Percentiles rank a stretch among this genome's conserved stretches.
Evolutionary conservation across 2,329 filamentous ascomycete genomes (phyloP).

Genomic region (Aspergillus novoparasiticus): DNA sequence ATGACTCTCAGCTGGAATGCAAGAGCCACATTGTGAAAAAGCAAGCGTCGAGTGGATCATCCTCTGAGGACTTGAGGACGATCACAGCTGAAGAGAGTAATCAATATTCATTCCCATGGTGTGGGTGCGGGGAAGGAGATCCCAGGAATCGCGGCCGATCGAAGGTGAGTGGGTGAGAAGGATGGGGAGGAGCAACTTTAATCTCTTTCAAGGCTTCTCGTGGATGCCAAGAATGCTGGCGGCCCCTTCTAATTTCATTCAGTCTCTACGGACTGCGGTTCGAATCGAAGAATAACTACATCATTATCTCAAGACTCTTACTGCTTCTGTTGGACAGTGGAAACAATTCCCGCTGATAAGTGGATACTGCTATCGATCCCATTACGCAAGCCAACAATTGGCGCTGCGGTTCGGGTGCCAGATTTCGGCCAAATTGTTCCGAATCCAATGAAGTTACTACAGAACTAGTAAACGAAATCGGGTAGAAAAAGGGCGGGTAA

Average conservation of each 20-base stretch:
- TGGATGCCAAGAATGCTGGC: conserved; percentile 15
- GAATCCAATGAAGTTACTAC: background rate
- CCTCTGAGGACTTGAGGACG: conserved; percentile 1
- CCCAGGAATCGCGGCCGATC: conserved; percentile 22
- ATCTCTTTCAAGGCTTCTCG: conserved; percentile 21
- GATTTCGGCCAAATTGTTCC: conserved; percentile 6
- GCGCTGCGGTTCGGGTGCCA: conserved; percentile 3
- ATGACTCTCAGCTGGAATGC: conserved; percentile 8
- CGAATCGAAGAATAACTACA: background rate
- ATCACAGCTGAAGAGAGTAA: conserved; percentile 6
- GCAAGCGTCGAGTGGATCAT: conserved; percentile 8
- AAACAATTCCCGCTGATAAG: conserved; percentile 1
- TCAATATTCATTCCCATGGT: conserved; percentile 12
- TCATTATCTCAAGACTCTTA: background rate
- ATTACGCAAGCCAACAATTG: conserved; percentile 6
- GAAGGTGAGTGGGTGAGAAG: conserved; percentile 19
- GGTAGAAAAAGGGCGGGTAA: background rate
- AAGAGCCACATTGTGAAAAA: conserved; percentile 9
- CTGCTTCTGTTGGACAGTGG: conserved; percentile 1
- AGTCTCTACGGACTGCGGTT: background rate
- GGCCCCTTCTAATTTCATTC: conserved; percentile 18
- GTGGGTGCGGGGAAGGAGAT: conserved; percentile 28
- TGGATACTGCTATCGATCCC: background rate
- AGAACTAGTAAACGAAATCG: background rate
- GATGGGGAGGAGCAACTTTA: conserved; percentile 24